phyloP scores from a whole-genome alignment of 2,329 filamentous ascomycete genomes.

The Trichoderma oligosporum region DNA sequence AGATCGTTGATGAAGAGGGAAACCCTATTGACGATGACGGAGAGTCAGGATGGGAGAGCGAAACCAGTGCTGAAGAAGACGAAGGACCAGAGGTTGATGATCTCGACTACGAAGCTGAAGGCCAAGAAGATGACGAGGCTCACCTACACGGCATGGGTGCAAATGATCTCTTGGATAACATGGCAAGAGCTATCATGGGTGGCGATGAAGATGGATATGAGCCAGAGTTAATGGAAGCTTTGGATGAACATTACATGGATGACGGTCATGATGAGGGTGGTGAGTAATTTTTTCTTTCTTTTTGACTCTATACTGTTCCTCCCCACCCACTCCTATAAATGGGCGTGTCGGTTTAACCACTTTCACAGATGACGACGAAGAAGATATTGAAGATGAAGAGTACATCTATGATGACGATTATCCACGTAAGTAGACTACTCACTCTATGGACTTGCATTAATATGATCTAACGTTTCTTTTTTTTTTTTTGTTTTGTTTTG shows the following conservation, averaged over 20 bases:
- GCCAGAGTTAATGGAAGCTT: slow-evolving; percentile 48
- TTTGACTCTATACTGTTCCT: too few species aligned
- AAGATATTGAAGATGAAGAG: slow-evolving; percentile 66
- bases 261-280: slow-evolving; percentile 59
- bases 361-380: slow-evolving; percentile 51
- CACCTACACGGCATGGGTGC: slow-evolving; percentile 45
- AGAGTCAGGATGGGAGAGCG: slow-evolving; percentile 59
- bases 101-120: slow-evolving; percentile 53
- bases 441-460: neutral
- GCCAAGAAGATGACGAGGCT: slow-evolving; percentile 53
- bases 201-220: slow-evolving; percentile 51
- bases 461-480: neutral
- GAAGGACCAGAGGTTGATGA: slow-evolving; percentile 51
- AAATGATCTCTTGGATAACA: slow-evolving; percentile 46
- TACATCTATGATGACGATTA: slow-evolving; percentile 60
- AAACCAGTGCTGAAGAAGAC: slow-evolving; percentile 54
- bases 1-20: slow-evolving; percentile 63
- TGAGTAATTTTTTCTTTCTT: slow-evolving; percentile 27
- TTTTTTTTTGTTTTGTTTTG: neutral
- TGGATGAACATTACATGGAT: slow-evolving; percentile 52
- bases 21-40: slow-evolving; percentile 58
- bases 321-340: neutral
- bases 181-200: slow-evolving; percentile 54
- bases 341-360: slow-evolving; percentile 6
- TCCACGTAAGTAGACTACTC: slow-evolving; percentile 45